Evolutionary conservation across 2,329 filamentous ascomycete genomes (phyloP).

Genomic region (Magnaporthiopsis rhizophila): DNA sequence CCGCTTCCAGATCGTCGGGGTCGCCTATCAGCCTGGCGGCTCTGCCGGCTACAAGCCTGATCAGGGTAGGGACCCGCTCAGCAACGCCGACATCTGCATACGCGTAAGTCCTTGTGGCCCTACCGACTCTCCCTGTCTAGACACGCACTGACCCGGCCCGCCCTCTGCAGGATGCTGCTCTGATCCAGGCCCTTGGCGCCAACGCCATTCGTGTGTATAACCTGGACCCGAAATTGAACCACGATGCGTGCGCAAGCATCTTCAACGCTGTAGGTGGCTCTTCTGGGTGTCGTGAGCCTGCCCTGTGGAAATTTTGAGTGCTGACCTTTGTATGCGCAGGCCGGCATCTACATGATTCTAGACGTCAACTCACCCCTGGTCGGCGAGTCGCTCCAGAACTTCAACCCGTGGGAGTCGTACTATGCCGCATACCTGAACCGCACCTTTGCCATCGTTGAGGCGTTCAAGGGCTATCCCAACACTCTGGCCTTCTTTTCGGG

Average conservation of each 20-base stretch:
- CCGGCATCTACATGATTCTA: constrained; percentile 61
- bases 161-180: constrained; percentile 42
- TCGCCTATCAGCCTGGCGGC: constrained; percentile 63
- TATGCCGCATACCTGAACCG: constrained; percentile 54
- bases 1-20: constrained; percentile 58
- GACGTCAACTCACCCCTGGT: constrained; percentile 59
- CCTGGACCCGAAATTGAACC: constrained; percentile 56
- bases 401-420: constrained; percentile 50
- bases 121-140: not conserved
- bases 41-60: constrained; percentile 52
- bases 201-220: constrained; percentile 67
- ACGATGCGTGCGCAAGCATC: constrained; percentile 58
- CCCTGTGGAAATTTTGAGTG: not conserved
- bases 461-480: constrained; percentile 60
- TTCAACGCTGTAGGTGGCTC: constrained; percentile 47
- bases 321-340: constrained; percentile 23
- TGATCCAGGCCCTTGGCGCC: constrained; percentile 57
- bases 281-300: not conserved
- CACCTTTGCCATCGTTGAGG: constrained; percentile 59
- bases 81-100: constrained; percentile 47
- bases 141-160: not conserved
- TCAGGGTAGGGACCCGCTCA: constrained; percentile 50
- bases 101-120: constrained; percentile 22
- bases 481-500: constrained; percentile 68
- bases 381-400: constrained; percentile 48